Evolutionary conservation across 345 rosid genomes (phyloP), one percentile per base, ranked within the genome.

Genomic region (Melaleuca alternifolia): DNA sequence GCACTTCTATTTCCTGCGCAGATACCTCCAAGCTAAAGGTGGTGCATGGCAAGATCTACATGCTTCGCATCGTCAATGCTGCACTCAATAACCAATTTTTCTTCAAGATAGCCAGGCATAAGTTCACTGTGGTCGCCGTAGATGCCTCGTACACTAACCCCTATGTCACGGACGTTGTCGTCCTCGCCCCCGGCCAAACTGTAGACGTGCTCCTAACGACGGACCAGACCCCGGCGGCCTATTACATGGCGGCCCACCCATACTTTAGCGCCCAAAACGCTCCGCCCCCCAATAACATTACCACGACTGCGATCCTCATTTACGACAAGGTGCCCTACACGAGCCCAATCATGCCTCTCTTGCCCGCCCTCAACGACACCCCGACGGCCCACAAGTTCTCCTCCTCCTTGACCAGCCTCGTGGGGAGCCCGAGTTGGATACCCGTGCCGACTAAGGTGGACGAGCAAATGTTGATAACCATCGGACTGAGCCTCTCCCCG

Each of bases 361-460:
- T 97, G 13, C 98, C 97, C 3, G 90, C 91, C 1, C 89, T 91
- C 88, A 90, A 87, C 28, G 98, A 97, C 90, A 96, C 94, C 3
- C 92, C 95, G 2, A 94, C 96, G 0, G 98, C 96, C 21, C 90
- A 91, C 88, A 91, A 85, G 37, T 97, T 96, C 85, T 93, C 82
- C 91, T 82, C 91, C 61, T 94, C 90, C 86, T 84, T 96, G 30
- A 95, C 95, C 1, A 79, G 90, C 33, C 88, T 94, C 16, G 88
- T 50, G 0, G 75, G 85, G 10, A 96, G 90, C 21, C 96, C 94
- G 12, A 93, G 92, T 30, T 95, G 92, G 93, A 85, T 85, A 28
- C 98, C 96, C 0, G 98, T 96, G 30, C 97, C 99, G 26, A 83
- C 30, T 37, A 86, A 93, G 8, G 92, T 96, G 24, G 98, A 97